Percentiles rank a stretch among this genome's conserved stretches.
Conservation (phyloP, 2,329 filamentous ascomycete species). For the Diaporthe humulicola region DNA sequence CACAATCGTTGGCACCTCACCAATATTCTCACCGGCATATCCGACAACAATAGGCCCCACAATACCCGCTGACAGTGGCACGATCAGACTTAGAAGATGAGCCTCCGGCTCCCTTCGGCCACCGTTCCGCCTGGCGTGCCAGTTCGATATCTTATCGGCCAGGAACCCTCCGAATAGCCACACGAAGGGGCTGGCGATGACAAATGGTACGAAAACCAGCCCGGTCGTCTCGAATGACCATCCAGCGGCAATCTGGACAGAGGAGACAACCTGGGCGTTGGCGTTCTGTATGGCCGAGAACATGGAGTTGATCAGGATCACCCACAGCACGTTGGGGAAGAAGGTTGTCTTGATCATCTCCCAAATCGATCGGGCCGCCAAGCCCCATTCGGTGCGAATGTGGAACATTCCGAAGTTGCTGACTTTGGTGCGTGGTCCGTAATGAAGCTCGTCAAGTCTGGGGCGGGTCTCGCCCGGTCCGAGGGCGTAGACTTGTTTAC, state of each 20-base stretch:
- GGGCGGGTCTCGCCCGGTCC: slow-evolving; percentile 45
- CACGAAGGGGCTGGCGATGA: slow-evolving; percentile 41
- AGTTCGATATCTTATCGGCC: slow-evolving; percentile 48
- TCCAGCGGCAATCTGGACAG: slow-evolving; percentile 44
- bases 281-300: slow-evolving; percentile 45
- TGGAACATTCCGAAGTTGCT: slow-evolving; percentile 48
- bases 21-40: slow-evolving; percentile 42
- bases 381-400: slow-evolving; percentile 43
- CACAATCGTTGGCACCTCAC: slow-evolving; percentile 40
- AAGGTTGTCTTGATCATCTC: slow-evolving; percentile 46
- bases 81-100: slow-evolving; percentile 44
- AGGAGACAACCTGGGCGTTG: slow-evolving; percentile 43
- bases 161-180: slow-evolving; percentile 50
- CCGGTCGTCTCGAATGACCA: slow-evolving; percentile 48
- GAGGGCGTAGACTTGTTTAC: slow-evolving; percentile 45
- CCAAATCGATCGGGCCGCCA: slow-evolving; percentile 41
- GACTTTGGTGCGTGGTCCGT: slow-evolving; percentile 43
- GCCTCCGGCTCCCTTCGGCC: slow-evolving; percentile 47
- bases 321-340: slow-evolving; percentile 49
- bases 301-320: slow-evolving; percentile 46
- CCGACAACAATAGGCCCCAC: slow-evolving; percentile 45
- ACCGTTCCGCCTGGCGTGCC: slow-evolving; percentile 41
- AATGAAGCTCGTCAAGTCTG: slow-evolving; percentile 45
- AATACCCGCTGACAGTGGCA: slow-evolving; percentile 44
- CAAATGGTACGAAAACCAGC: slow-evolving; percentile 43